Conservation (phyloP, 441 rosid species). For the Cnidoscolus chayamansa region DNA sequence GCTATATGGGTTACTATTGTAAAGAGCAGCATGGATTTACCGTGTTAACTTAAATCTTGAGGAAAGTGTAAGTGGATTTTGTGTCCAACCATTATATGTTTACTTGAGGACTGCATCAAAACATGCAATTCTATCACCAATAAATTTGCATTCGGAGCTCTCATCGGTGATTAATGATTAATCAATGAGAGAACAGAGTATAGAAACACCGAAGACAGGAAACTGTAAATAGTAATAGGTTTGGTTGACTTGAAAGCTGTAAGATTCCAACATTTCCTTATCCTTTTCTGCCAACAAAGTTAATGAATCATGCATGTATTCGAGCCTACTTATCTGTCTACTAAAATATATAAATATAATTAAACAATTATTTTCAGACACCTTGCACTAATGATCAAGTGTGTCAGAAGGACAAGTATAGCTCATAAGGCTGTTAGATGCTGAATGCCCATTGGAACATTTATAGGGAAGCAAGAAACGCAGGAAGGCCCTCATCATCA, state of each 20-base stretch:
- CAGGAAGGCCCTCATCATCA: neutral
- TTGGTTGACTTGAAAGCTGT: neutral
- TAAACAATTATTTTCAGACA: conserved; percentile 8
- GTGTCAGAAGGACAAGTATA: neutral
- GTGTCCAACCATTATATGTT: neutral
- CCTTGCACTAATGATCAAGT: neutral
- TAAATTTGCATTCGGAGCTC: neutral
- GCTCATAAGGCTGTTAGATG: neutral
- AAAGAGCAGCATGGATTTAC: conserved; percentile 1
- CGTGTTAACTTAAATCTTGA: neutral
- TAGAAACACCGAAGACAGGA: neutral
- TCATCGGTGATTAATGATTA: too few relatives aligned
- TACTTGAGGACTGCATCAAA: neutral
- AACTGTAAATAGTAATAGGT: neutral
- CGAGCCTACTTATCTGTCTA: neutral
- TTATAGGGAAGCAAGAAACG: neutral
- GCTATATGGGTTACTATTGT: conserved; percentile 2
- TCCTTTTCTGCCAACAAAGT: neutral
- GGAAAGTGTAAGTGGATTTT: conserved; percentile 1
- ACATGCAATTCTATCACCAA: neutral
- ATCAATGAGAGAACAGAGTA: neutral
- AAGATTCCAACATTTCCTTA: conserved; percentile 14
- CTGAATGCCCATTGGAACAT: too few relatives aligned
- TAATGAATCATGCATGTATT: neutral
- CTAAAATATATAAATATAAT: neutral